These are phyloP conservation scores for Phytophthora sojae DNA, from an alignment of 352 stramenopile species.

Conservation along the genomic window DNA sequence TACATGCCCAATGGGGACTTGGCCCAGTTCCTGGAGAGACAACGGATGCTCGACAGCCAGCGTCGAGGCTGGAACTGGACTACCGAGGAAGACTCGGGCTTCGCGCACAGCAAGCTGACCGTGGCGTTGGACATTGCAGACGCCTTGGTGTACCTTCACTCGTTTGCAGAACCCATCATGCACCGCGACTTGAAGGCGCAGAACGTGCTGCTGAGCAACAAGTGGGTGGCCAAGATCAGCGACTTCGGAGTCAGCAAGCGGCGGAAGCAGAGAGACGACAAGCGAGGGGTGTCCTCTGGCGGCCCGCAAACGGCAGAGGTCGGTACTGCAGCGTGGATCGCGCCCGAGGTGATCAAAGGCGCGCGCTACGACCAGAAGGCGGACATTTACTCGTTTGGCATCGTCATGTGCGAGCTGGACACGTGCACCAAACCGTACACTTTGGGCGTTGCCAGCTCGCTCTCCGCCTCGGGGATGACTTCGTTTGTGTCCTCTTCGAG, in stretches of 20 bases:
- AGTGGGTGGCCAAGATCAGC: constrained; percentile 58
- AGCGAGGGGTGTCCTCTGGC: constrained; percentile 25
- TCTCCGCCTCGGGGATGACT: constrained; percentile 39
- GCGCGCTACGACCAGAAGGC: constrained; percentile 54
- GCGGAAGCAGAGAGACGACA: constrained; percentile 25
- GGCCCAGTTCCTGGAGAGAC: constrained; percentile 33
- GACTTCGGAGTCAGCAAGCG: constrained; percentile 68
- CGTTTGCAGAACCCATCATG: constrained; percentile 48
- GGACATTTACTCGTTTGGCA: constrained; percentile 70
- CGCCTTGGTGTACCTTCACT: constrained; percentile 54
- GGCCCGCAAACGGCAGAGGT: constrained; percentile 50
- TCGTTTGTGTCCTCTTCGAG: constrained; percentile 25
- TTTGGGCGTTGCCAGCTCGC: constrained; percentile 24
- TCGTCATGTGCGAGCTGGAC: constrained; percentile 60
- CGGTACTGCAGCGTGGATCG: constrained; percentile 66
- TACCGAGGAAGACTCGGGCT: constrained; percentile 28
- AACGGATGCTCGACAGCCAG: constrained; percentile 36
- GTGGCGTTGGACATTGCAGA: constrained; percentile 49
- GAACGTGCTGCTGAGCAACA: constrained; percentile 62
- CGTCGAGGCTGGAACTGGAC: constrained; percentile 47
- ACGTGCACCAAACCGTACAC: constrained; percentile 57
- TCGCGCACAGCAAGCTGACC: constrained; percentile 37
- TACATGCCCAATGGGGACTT: constrained; percentile 63
- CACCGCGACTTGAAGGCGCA: constrained; percentile 69
- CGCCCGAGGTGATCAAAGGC: constrained; percentile 59